Conservation (phyloP, 2,329 filamentous ascomycete genomes). For the Periglandula ipomoeae region DNA sequence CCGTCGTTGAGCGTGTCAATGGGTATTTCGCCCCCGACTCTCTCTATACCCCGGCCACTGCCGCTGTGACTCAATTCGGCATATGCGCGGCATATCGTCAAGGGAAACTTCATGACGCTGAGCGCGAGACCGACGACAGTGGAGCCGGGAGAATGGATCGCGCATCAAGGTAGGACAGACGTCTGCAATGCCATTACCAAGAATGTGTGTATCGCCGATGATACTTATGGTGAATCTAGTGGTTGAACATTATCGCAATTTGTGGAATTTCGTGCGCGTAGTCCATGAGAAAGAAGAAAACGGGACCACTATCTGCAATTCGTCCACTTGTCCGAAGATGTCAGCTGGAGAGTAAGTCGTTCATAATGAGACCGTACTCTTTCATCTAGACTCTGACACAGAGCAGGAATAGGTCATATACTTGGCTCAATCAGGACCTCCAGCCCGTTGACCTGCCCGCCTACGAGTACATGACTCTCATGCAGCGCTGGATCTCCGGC, state of each 20-base stretch:
- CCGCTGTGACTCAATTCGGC: conserved; percentile 70
- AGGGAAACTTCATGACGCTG: conserved; percentile 94
- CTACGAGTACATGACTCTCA: conserved; percentile 81
- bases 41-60: conserved; percentile 42
- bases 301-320: conserved; percentile 72
- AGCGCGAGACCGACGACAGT: conserved; percentile 92
- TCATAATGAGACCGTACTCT: not conserved
- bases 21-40: not conserved
- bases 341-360: conserved; percentile 67
- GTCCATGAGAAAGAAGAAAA: conserved; percentile 79
- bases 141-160: conserved; percentile 90
- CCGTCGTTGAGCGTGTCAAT: conserved; percentile 1
- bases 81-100: conserved; percentile 80
- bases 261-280: conserved; percentile 82
- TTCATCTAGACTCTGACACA: not conserved
- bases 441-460: conserved; percentile 82
- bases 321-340: conserved; percentile 79
- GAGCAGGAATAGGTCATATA: conserved; percentile 78
- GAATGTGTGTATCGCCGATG: too few species aligned
- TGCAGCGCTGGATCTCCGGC: conserved; percentile 88
- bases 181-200: not conserved
- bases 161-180: conserved; percentile 69
- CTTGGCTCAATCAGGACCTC: conserved; percentile 68
- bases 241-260: conserved; percentile 82
- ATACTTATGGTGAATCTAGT: conserved; percentile 39